Conservation (phyloP, 805 yeast genomes). For the Brettanomyces sp. region DNA sequence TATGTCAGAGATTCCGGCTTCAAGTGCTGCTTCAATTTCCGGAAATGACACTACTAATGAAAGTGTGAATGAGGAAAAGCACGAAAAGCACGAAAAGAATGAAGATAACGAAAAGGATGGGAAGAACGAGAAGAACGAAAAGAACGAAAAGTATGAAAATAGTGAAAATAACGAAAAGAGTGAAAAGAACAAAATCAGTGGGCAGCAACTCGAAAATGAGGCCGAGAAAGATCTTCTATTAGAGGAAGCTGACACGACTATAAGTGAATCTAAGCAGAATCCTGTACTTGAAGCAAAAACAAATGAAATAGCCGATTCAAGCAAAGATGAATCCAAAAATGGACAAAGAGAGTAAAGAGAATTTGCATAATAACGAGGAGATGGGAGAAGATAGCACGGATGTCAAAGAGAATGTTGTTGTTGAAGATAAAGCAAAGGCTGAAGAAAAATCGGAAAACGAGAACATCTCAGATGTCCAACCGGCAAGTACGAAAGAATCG, state of each 20-base stretch:
- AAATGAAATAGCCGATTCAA: neutral
- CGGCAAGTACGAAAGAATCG: too few species aligned
- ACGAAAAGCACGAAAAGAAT: neutral
- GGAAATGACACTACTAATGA: neutral
- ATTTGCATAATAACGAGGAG: neutral
- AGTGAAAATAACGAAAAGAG: too few species aligned
- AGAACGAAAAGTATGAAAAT: neutral
- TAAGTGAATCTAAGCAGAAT: too few species aligned
- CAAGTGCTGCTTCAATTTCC: neutral
- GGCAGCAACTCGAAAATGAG: too few species aligned
- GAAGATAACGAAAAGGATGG: neutral
- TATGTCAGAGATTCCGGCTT: neutral
- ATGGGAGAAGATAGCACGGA: neutral
- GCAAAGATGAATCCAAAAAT: neutral
- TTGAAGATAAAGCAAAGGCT: neutral
- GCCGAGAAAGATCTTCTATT: too few species aligned
- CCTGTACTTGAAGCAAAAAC: too few species aligned
- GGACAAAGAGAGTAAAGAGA: neutral
- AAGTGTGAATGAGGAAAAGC: neutral
- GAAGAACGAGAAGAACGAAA: neutral
- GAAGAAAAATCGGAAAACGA: neutral
- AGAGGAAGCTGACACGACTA: too few species aligned
- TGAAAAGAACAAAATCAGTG: too few species aligned
- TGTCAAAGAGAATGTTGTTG: neutral
- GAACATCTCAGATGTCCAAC: too few species aligned